Evolutionary conservation across 2,329 filamentous ascomycete species (phyloP).

Genomic region (Amylocarpus encephaloides): DNA sequence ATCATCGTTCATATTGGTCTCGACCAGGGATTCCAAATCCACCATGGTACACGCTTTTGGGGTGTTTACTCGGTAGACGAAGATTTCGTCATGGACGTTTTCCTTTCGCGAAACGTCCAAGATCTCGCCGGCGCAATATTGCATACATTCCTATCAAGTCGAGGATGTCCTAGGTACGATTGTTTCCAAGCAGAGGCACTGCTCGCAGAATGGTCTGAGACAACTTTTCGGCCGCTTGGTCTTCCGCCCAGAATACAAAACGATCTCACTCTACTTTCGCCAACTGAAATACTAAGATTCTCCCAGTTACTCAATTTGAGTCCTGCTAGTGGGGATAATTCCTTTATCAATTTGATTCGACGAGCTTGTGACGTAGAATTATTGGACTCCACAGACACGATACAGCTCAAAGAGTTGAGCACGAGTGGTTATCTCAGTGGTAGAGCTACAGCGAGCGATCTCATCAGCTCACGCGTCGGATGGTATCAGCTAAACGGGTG

Average conservation of each 20-base stretch:
- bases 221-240: slow-evolving; percentile 18
- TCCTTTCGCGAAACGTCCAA: slow-evolving; percentile 19
- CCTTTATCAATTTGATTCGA: slow-evolving; percentile 11
- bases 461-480: slow-evolving; percentile 34
- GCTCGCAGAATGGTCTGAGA: slow-evolving; percentile 33
- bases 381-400: slow-evolving; percentile 15
- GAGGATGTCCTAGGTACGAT: slow-evolving; percentile 30
- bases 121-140: slow-evolving; percentile 31
- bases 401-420: slow-evolving; percentile 35
- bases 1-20: slow-evolving; percentile 30
- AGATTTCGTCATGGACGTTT: slow-evolving; percentile 6
- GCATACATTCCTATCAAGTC: slow-evolving; percentile 36
- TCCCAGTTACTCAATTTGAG: slow-evolving; percentile 13
- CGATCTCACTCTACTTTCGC: slow-evolving; percentile 38
- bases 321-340: slow-evolving; percentile 4
- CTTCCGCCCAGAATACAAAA: slow-evolving; percentile 34
- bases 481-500: slow-evolving; percentile 38
- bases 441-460: slow-evolving; percentile 29
- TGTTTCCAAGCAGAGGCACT: slow-evolving; percentile 34
- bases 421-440: slow-evolving; percentile 37
- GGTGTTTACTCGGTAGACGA: slow-evolving; percentile 27
- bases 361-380: slow-evolving; percentile 13
- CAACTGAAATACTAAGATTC: slow-evolving; percentile 21
- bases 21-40: slow-evolving; percentile 32
- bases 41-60: slow-evolving; percentile 33